phyloP scores from a whole-genome alignment of 164 flowering plant genomes.

The Vitis riparia region DNA sequence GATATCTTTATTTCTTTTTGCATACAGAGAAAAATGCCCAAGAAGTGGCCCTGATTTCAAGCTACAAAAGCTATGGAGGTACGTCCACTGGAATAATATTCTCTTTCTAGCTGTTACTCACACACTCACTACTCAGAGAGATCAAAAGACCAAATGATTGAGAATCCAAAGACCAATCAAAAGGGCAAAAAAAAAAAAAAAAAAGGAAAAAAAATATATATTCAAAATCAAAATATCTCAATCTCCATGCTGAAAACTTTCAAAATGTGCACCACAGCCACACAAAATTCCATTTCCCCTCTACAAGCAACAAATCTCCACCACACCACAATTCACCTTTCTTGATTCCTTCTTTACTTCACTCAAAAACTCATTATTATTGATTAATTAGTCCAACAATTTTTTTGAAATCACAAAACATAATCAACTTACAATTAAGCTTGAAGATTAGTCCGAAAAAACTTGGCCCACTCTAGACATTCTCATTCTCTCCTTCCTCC shows the following conservation, averaged over 20 bases:
- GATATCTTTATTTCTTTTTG: neutral
- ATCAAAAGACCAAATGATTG: neutral
- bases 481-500: no score
- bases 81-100: neutral
- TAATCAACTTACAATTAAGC: no score
- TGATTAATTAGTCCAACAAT: no score
- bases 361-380: no score
- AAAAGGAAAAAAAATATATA: no score
- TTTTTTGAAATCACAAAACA: no score
- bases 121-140: neutral
- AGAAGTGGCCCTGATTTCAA: constrained; percentile 7
- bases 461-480: no score
- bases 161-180: constrained; percentile 10
- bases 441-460: no score
- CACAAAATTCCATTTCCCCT: neutral
- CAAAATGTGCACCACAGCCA: neutral
- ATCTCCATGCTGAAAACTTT: neutral
- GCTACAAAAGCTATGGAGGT: neutral
- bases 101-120: neutral
- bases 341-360: no score
- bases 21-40: neutral
- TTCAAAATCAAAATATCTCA: neutral
- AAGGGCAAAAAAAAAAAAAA: neutral
- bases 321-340: neutral
- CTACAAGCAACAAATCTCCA: constrained; percentile 3